Percentiles rank a stretch among this genome's conserved stretches.
Evolutionary conservation across 306 rosid genomes (phyloP).

Genomic region (Biancaea sappan): DNA sequence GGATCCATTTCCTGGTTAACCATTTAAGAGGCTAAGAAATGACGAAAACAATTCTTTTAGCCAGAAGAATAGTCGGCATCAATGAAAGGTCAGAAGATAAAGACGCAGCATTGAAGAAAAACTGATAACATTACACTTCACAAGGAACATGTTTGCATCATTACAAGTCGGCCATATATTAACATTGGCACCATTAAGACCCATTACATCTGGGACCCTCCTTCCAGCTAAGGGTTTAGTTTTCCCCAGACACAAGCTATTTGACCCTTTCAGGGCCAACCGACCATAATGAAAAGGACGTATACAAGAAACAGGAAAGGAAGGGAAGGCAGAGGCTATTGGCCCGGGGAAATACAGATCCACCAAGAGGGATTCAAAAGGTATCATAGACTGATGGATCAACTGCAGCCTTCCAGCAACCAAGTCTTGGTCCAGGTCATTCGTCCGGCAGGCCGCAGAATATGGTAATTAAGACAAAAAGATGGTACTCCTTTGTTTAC

Average conservation of each 20-base stretch:
- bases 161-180: slow-evolving; percentile 55
- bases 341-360: slow-evolving; percentile 39
- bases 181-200: slow-evolving; percentile 49
- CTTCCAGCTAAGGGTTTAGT: slow-evolving; percentile 66
- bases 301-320: slow-evolving; percentile 58
- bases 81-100: neutral
- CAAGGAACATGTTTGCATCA: slow-evolving; percentile 44
- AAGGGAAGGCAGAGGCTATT: slow-evolving; percentile 34
- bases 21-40: neutral
- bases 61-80: neutral
- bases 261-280: slow-evolving; percentile 59
- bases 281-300: slow-evolving; percentile 70
- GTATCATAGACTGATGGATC: slow-evolving; percentile 49
- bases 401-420: slow-evolving; percentile 55
- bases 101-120: slow-evolving; percentile 35
- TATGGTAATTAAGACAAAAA: slow-evolving; percentile 59
- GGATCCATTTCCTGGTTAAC: too few species aligned
- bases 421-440: slow-evolving; percentile 41
- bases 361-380: slow-evolving; percentile 40
- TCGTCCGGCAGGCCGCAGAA: slow-evolving; percentile 45
- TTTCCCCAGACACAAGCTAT: slow-evolving; percentile 58
- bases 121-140: slow-evolving; percentile 55
- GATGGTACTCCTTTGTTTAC: slow-evolving; percentile 50
- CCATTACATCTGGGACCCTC: slow-evolving; percentile 55
- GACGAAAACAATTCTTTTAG: neutral